Conservation (phyloP, 371 early-diverging fungal species). For the Haplosporangium sp. region DNA sequence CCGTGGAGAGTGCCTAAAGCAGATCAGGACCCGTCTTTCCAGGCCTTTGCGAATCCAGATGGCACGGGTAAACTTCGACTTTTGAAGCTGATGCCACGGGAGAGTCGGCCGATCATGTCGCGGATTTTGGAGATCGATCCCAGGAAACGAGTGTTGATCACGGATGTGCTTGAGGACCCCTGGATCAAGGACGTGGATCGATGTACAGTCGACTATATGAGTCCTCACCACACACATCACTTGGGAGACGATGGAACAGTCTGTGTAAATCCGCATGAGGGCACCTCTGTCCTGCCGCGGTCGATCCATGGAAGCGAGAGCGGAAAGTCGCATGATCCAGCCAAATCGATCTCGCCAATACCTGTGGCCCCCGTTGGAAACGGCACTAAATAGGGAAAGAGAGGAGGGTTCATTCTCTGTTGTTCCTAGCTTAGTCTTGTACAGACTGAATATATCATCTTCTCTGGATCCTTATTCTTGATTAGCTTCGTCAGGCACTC, state of each 20-base stretch:
- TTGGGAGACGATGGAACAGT: constrained; percentile 46
- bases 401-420: no score
- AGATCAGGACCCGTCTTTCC: constrained; percentile 65
- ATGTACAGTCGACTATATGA: constrained; percentile 57
- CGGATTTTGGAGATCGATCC: constrained; percentile 66
- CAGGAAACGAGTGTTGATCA: constrained; percentile 57
- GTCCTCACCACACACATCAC: constrained; percentile 58
- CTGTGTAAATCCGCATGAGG: constrained; percentile 31
- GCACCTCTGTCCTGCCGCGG: constrained; percentile 23
- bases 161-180: constrained; percentile 59
- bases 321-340: constrained; percentile 20
- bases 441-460: no score
- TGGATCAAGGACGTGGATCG: constrained; percentile 66
- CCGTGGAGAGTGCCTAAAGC: constrained; percentile 77
- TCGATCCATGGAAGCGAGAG: constrained; percentile 43
- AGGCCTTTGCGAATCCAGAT: constrained; percentile 58
- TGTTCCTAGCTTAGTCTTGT: no score
- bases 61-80: constrained; percentile 60
- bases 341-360: no score
- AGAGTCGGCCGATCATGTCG: constrained; percentile 58
- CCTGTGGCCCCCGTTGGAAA: neutral
- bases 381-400: no score
- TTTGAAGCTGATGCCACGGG: constrained; percentile 61
- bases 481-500: no score
- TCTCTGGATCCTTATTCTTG: no score